phyloP scores from a whole-genome alignment of 352 stramenopile species.

The Globisporangium echinulatum region DNA sequence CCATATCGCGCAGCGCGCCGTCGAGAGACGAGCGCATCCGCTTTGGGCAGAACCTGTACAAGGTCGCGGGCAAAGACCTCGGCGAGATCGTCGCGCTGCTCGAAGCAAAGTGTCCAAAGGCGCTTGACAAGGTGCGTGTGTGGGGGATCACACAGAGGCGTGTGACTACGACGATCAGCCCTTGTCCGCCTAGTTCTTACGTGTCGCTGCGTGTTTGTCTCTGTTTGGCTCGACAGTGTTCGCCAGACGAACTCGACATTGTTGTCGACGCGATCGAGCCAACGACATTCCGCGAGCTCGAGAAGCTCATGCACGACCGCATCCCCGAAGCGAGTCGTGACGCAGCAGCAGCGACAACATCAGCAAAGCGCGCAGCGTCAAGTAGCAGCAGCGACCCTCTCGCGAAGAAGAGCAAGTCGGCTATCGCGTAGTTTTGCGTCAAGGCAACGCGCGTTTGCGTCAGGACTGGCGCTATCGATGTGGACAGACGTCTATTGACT shows the following conservation, averaged over 20 bases:
- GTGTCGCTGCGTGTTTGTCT: background rate
- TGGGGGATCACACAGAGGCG: too few species aligned
- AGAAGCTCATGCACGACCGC: slow-evolving; percentile 67
- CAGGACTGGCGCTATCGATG: too few species aligned
- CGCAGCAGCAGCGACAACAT: slow-evolving; percentile 21
- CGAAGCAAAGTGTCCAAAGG: slow-evolving; percentile 73
- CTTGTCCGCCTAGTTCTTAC: too few species aligned
- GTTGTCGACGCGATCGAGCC: slow-evolving; percentile 82
- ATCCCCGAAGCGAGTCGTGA: slow-evolving; percentile 18
- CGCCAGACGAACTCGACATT: slow-evolving; percentile 79
- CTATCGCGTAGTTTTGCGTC: background rate
- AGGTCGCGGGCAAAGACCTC: slow-evolving; percentile 62
- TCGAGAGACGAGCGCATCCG: slow-evolving; percentile 71
- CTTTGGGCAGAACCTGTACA: slow-evolving; percentile 87
- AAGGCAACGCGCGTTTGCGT: too few species aligned
- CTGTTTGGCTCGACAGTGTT: slow-evolving; percentile 29
- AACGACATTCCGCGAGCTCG: slow-evolving; percentile 79
- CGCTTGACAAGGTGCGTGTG: slow-evolving; percentile 59
- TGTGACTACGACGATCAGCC: too few species aligned
- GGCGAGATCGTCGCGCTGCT: slow-evolving; percentile 65
- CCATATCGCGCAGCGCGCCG: slow-evolving; percentile 31
- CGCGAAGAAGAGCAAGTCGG: slow-evolving; percentile 52
- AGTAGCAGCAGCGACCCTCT: slow-evolving; percentile 6
- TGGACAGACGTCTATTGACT: too few species aligned
- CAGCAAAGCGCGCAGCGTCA: slow-evolving; percentile 25